Conservation (phyloP, 257 asterid species). For the Catharanthus roseus region DNA sequence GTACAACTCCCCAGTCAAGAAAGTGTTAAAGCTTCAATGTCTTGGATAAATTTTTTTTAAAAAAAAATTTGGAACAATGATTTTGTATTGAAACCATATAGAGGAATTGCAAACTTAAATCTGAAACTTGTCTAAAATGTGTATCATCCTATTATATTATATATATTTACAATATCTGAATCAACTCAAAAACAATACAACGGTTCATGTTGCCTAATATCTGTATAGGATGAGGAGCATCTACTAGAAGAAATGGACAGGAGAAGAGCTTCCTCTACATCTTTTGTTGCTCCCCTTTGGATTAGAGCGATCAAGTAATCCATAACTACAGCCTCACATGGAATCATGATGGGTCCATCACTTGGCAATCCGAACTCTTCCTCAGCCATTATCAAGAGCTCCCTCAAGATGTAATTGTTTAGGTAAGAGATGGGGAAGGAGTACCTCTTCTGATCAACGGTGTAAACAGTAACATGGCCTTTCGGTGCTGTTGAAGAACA, state of each 20-base stretch:
- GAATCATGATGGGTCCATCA: constrained; percentile 27
- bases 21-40: no score
- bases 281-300: not conserved
- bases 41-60: no score
- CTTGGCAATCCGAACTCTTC: constrained; percentile 27
- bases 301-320: constrained; percentile 10
- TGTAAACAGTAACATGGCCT: constrained; percentile 33
- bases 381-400: constrained; percentile 25
- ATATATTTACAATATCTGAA: not conserved
- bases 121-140: no score
- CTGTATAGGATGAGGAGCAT: not conserved
- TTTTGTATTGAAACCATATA: no score
- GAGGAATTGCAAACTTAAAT: no score
- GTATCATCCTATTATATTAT: no score
- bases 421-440: constrained; percentile 26
- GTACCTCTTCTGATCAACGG: constrained; percentile 28
- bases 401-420: constrained; percentile 11
- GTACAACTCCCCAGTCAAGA: no score
- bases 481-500: not conserved
- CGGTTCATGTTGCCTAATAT: not conserved
- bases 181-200: not conserved
- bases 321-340: constrained; percentile 24
- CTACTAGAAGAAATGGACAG: not conserved
- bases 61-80: no score
- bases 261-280: constrained; percentile 5